Percentiles rank a stretch among this genome's conserved stretches.
Evolutionary conservation across 1,139 yeast genomes (phyloP).

Genomic region (Candida sp.): DNA sequence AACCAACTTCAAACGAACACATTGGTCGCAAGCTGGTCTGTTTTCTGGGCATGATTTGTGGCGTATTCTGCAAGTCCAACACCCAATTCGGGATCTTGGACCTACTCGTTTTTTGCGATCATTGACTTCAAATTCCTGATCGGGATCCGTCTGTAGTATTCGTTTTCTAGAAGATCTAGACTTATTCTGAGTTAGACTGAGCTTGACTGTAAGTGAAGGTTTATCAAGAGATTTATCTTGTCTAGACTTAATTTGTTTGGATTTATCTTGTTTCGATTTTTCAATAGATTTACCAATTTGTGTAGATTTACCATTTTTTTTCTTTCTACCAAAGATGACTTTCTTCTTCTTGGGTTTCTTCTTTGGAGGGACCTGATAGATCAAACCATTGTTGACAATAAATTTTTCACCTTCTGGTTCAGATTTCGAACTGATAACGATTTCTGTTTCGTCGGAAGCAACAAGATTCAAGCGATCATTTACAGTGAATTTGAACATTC

Average conservation of each 20-base stretch:
- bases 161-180: background rate
- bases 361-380: background rate
- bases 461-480: background rate
- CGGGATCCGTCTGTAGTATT: background rate
- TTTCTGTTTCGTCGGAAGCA: background rate
- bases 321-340: too few relatives aligned
- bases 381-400: background rate
- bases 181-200: background rate
- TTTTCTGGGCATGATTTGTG: slow-evolving; percentile 67
- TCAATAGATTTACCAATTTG: background rate
- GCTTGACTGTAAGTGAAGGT: background rate
- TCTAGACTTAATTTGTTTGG: background rate
- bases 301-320: background rate
- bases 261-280: too few relatives aligned
- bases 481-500: background rate
- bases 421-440: background rate
- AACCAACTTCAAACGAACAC: slow-evolving; percentile 44
- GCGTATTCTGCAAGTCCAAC: slow-evolving; percentile 69
- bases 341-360: background rate
- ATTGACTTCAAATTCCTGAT: background rate
- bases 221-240: background rate
- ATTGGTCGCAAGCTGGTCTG: slow-evolving; percentile 53
- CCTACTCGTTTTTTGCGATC: slow-evolving; percentile 11
- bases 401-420: background rate
- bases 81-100: slow-evolving; percentile 54